Evolutionary conservation across 208 protist genomes (phyloP).

Genomic region (Leishmania mexicana): DNA sequence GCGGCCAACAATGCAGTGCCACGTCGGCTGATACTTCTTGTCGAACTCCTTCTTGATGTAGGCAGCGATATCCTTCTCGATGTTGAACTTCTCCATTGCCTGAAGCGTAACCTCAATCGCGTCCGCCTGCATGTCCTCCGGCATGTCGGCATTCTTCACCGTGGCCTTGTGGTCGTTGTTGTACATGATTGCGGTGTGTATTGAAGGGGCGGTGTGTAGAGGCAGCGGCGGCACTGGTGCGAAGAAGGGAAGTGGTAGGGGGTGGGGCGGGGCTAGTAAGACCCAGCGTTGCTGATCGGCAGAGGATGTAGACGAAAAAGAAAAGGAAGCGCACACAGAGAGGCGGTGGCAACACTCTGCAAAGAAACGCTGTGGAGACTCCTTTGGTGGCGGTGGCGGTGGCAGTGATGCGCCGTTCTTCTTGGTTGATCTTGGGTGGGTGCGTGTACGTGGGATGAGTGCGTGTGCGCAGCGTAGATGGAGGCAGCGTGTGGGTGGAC

Average conservation of each 20-base stretch:
- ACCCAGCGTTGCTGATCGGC: background rate
- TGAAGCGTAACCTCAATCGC: slow-evolving; percentile 98
- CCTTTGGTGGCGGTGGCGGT: background rate
- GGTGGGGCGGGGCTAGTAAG: background rate
- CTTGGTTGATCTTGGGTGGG: background rate
- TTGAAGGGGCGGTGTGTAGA: background rate
- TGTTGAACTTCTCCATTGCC: slow-evolving; percentile 99
- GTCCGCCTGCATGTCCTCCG: slow-evolving; percentile 97
- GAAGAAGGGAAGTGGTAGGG: background rate
- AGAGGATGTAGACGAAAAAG: background rate
- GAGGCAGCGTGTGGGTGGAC: background rate
- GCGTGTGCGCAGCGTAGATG: background rate
- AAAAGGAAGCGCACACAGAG: background rate
- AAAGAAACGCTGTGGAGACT: background rate
- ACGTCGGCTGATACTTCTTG: slow-evolving; percentile 99
- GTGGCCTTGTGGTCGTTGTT: slow-evolving; percentile 87
- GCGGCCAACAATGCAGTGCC: slow-evolving; percentile 99
- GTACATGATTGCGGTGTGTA: slow-evolving; percentile 21
- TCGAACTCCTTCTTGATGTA: slow-evolving; percentile 99
- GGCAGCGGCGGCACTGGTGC: background rate
- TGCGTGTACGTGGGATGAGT: background rate
- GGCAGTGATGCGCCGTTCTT: background rate
- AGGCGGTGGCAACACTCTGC: background rate
- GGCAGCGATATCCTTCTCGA: slow-evolving; percentile 99
- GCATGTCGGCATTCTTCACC: slow-evolving; percentile 97